phyloP scores from a whole-genome alignment of 805 yeast genomes.

The Saccharomycopsis schoenii region DNA sequence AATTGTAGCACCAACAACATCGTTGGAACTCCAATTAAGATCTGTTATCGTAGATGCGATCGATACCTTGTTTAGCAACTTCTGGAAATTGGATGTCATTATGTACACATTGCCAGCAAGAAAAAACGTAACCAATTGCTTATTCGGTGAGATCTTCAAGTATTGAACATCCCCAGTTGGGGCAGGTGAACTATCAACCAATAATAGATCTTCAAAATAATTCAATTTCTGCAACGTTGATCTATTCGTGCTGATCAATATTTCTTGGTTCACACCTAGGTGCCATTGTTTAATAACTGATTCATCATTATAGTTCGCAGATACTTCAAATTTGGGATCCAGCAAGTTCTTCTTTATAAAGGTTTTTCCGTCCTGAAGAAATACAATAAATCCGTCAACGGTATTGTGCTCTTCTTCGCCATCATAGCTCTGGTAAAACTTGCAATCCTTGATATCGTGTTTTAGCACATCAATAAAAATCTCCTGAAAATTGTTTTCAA shows the following conservation, averaged over 20 bases:
- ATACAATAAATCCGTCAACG: slow-evolving; percentile 33
- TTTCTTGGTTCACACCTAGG: slow-evolving; percentile 23
- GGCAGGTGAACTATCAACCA: background rate
- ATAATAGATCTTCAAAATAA: background rate
- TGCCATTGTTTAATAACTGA: slow-evolving; percentile 22
- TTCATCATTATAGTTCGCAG: background rate
- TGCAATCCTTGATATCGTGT: slow-evolving; percentile 27
- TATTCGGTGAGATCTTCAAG: slow-evolving; percentile 42
- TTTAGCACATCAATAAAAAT: slow-evolving; percentile 26
- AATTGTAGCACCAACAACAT: slow-evolving; percentile 58
- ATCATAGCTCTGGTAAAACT: slow-evolving; percentile 26
- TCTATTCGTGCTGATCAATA: slow-evolving; percentile 19
- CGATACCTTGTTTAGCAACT: slow-evolving; percentile 33
- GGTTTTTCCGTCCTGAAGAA: slow-evolving; percentile 20
- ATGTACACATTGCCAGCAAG: slow-evolving; percentile 41
- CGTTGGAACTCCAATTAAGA: slow-evolving; percentile 78
- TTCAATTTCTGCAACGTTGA: slow-evolving; percentile 1
- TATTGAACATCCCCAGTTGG: slow-evolving; percentile 38
- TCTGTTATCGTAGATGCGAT: slow-evolving; percentile 21
- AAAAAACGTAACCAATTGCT: slow-evolving; percentile 44
- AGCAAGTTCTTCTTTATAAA: background rate
- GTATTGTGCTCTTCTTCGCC: background rate
- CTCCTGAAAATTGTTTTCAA: slow-evolving; percentile 58
- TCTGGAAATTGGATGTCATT: slow-evolving; percentile 36
- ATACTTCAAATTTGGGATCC: background rate